Conservation (phyloP, 2,329 filamentous ascomycete genomes). For the Knufia petricola region DNA sequence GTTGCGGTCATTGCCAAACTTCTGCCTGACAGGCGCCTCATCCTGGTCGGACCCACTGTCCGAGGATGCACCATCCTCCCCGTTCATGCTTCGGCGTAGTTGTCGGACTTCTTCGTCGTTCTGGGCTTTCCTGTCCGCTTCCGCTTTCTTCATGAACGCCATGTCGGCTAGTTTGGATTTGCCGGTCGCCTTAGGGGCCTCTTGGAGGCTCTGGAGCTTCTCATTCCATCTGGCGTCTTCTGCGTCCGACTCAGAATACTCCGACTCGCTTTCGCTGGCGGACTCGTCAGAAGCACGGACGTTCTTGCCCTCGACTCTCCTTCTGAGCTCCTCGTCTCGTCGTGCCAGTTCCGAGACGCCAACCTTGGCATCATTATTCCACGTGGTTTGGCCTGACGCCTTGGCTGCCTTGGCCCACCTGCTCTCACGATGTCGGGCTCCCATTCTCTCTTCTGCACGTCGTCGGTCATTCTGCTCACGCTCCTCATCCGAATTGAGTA, state of each 20-base stretch:
- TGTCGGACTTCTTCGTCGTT: slow-evolving; percentile 69
- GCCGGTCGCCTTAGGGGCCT: slow-evolving; percentile 33
- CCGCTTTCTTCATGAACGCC: slow-evolving; percentile 90
- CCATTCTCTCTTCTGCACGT: slow-evolving; percentile 75
- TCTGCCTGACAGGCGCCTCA: slow-evolving; percentile 55
- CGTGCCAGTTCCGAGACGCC: slow-evolving; percentile 73
- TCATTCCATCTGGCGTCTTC: slow-evolving; percentile 41
- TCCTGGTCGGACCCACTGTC: slow-evolving; percentile 49
- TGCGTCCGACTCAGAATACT: slow-evolving; percentile 51
- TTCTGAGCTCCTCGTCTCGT: slow-evolving; percentile 70
- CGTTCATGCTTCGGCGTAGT: slow-evolving; percentile 60
- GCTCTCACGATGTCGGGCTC: slow-evolving; percentile 73
- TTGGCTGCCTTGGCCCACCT: slow-evolving; percentile 85
- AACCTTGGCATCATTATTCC: slow-evolving; percentile 77
- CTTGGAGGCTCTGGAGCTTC: slow-evolving; percentile 34
- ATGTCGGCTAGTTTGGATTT: slow-evolving; percentile 66
- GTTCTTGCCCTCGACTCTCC: slow-evolving; percentile 65
- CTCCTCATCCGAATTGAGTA: slow-evolving; percentile 55
- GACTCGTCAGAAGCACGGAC: slow-evolving; percentile 55
- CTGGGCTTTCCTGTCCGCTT: slow-evolving; percentile 63
- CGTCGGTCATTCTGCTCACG: slow-evolving; percentile 59
- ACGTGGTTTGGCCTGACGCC: slow-evolving; percentile 66
- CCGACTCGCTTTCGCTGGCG: slow-evolving; percentile 47
- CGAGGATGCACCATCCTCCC: slow-evolving; percentile 48
- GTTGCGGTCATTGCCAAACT: slow-evolving; percentile 30